Evolutionary conservation across 495 filamentous ascomycete genomes (phyloP).

Genomic region (Annulohypoxylon nitens): DNA sequence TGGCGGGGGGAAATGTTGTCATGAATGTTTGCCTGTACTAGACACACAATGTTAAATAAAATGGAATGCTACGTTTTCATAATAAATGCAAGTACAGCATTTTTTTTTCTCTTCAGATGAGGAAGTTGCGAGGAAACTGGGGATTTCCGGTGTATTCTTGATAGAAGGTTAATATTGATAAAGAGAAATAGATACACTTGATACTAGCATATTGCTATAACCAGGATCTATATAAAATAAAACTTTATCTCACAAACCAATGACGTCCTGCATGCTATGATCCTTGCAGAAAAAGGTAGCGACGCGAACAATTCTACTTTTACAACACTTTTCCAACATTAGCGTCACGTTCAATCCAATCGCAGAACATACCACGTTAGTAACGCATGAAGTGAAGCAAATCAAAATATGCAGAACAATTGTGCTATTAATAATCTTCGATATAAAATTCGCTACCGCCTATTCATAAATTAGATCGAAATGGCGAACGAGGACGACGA

Average conservation of each 20-base stretch:
- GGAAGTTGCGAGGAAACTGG: too few species aligned
- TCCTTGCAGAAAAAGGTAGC: constrained; percentile 27
- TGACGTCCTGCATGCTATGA: constrained; percentile 21
- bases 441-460: background rate
- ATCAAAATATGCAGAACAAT: constrained; percentile 4
- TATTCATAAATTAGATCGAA: background rate
- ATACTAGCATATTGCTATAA: background rate
- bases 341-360: background rate
- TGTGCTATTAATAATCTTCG: background rate
- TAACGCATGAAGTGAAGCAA: background rate
- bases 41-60: too few species aligned
- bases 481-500: constrained; percentile 39
- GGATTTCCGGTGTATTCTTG: background rate
- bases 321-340: background rate
- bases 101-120: too few species aligned
- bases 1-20: too few species aligned
- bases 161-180: background rate
- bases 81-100: too few species aligned
- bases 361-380: background rate
- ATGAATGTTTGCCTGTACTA: too few species aligned
- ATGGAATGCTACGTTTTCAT: too few species aligned
- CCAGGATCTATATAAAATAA: background rate
- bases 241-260: background rate
- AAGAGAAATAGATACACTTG: background rate
- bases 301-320: constrained; percentile 17